A percentile compares a stretch with the other conserved stretches of the same genome.
Conservation (phyloP, 2,329 filamentous ascomycete genomes). For the Colletotrichum tamarilloi region DNA sequence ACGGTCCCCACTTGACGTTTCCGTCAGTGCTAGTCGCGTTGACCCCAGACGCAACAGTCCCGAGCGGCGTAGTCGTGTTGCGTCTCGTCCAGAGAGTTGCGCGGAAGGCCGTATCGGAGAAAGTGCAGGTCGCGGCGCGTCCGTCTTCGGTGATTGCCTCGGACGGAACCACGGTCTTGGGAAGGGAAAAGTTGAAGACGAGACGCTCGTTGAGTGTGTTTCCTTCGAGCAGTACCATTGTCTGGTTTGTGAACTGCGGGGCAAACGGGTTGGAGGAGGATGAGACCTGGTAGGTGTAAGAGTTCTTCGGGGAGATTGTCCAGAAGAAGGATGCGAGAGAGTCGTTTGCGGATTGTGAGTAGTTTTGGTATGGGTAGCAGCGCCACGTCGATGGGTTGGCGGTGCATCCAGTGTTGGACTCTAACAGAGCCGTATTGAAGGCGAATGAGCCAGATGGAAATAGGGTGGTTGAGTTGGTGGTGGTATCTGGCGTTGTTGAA, state of each 20-base stretch:
- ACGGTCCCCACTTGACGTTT: slow-evolving; percentile 50
- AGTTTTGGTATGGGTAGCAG: slow-evolving; percentile 69
- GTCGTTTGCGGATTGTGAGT: slow-evolving; percentile 47
- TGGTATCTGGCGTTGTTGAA: not conserved
- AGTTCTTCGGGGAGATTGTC: slow-evolving; percentile 61
- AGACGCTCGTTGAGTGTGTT: slow-evolving; percentile 65
- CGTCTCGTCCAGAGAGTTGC: slow-evolving; percentile 70
- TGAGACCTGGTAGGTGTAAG: slow-evolving; percentile 62
- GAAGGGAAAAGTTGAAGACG: slow-evolving; percentile 64
- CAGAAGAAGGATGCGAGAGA: slow-evolving; percentile 71
- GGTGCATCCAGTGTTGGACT: slow-evolving; percentile 66
- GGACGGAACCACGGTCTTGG: slow-evolving; percentile 64
- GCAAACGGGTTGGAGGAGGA: slow-evolving; percentile 66
- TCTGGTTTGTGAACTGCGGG: slow-evolving; percentile 64
- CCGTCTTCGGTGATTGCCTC: slow-evolving; percentile 54
- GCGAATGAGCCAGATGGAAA: slow-evolving; percentile 74
- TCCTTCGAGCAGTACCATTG: slow-evolving; percentile 60
- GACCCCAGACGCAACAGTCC: slow-evolving; percentile 27
- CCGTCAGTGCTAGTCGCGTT: slow-evolving; percentile 34
- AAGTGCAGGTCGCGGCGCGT: slow-evolving; percentile 66
- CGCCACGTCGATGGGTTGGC: slow-evolving; percentile 68
- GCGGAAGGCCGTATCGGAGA: slow-evolving; percentile 64
- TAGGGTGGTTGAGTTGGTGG: slow-evolving; percentile 24
- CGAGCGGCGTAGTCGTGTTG: slow-evolving; percentile 32
- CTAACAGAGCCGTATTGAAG: slow-evolving; percentile 68